Evolutionary conservation across 1,284 basidiomycete genomes (phyloP), one percentile per base, ranked within the genome.

Genomic region (Phlebopus sp.): DNA sequence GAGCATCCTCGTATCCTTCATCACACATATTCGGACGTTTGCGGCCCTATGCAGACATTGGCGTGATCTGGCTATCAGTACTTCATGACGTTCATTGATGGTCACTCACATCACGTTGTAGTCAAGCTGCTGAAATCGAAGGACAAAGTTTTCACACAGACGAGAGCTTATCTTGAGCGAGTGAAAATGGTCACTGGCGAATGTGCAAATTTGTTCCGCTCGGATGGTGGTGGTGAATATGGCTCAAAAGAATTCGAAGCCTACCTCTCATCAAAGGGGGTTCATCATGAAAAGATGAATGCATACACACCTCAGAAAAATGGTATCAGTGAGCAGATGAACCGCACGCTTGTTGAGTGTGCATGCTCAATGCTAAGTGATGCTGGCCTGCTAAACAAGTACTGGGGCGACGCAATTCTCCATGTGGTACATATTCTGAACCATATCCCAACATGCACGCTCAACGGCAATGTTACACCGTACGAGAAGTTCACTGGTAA

Each of bases 351-450:
- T 23, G 21, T 23, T 6, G 21, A 23, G 21, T 23, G 21, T 35
- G 25, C 30, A 19, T 18, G 7, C 19, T 21, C 37, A 19, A 38
- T 38, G 37, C 37, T 38, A 0, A 42, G 46, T 42, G 40, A 56
- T 13, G 59, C 59, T 10, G 53, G 56, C 36, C 23, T 57, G 13
- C 65, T 63, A 17, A 36, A 52, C 3, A 40, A 34, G n/a, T 60
- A 54, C 48, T 66, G 64, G 66, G 56, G 59, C 32, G 59, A 64
- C 44, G 45, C 62, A 1, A 35, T 63, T 7, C n/a, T n/a, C n/a
- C n/a, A n/a, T n/a, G n/a, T n/a, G n/a, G n/a, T n/a, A n/a, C n/a
- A n/a, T n/a, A n/a, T n/a, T n/a, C n/a, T n/a, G n/a, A n/a, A n/a
- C n/a, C n/a, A n/a, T 7, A 55, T 62, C 9, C 48, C 42, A 8